Conservation (phyloP, 352 stramenopile genomes). For the Pythium vanterpoolii region DNA sequence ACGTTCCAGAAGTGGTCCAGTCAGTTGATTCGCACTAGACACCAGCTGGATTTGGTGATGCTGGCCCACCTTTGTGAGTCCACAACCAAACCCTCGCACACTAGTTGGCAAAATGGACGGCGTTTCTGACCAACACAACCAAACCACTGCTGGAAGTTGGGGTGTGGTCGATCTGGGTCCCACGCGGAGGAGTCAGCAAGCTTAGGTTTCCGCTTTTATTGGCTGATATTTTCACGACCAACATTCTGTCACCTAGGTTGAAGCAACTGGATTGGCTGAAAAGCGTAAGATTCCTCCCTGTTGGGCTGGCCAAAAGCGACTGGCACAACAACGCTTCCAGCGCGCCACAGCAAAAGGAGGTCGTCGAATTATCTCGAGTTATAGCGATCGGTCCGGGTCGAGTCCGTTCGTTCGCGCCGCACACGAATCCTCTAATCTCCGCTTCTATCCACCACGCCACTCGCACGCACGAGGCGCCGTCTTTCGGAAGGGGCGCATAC, state of each 20-base stretch:
- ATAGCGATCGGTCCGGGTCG: not conserved
- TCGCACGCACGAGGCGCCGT: not conserved
- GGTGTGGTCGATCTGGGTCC: not conserved
- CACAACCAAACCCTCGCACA: not conserved
- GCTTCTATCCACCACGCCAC: not conserved
- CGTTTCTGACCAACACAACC: not conserved
- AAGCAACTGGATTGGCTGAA: conserved; percentile 4
- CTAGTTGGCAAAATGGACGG: not conserved
- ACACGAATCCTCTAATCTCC: not conserved
- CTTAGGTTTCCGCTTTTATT: not conserved
- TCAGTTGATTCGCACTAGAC: conserved; percentile 7
- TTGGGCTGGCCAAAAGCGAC: not conserved
- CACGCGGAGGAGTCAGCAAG: conserved; percentile 4
- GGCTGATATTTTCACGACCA: not conserved
- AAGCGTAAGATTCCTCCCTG: conserved; percentile 1
- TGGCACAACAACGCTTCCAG: not conserved
- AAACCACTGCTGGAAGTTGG: not conserved
- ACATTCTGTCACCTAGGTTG: conserved; percentile 3
- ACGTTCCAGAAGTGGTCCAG: conserved; percentile 11
- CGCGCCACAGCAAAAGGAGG: not conserved
- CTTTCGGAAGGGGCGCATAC: not conserved
- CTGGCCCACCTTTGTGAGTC: not conserved
- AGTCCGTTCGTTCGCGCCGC: not conserved
- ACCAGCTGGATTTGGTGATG: conserved; percentile 5
- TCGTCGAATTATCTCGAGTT: not conserved